Evolutionary conservation across 2,329 filamentous ascomycete species (phyloP).

Genomic region (Orbilia brochopaga): DNA sequence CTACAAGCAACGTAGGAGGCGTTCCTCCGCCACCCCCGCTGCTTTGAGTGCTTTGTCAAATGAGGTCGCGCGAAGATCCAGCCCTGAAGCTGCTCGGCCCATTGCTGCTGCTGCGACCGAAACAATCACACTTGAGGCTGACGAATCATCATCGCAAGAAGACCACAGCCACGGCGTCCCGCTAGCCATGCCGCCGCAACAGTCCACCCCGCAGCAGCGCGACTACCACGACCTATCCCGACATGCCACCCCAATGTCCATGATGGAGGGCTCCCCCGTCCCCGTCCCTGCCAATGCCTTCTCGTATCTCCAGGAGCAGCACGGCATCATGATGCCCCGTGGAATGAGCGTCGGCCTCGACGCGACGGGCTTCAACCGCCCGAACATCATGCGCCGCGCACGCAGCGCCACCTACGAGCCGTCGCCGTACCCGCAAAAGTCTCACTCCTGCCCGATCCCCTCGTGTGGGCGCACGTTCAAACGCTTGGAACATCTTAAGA

Average conservation of each 20-base stretch:
- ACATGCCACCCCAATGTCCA: conserved; percentile 83
- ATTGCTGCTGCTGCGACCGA: conserved; percentile 88
- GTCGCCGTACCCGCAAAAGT: conserved; percentile 95
- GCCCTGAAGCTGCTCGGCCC: conserved; percentile 81
- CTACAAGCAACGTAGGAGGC: conserved; percentile 94
- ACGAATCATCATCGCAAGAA: conserved; percentile 58
- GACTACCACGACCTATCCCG: conserved; percentile 83
- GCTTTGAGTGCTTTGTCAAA: conserved; percentile 73
- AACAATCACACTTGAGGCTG: conserved; percentile 58
- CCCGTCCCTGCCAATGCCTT: conserved; percentile 74
- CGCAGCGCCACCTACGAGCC: conserved; percentile 97
- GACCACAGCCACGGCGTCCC: conserved; percentile 51
- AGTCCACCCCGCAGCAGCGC: conserved; percentile 72
- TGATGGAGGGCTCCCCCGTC: conserved; percentile 77
- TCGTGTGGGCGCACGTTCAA: conserved; percentile 98
- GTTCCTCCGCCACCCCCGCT: conserved; percentile 83
- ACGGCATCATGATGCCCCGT: conserved; percentile 60
- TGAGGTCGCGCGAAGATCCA: conserved; percentile 62
- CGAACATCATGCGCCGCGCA: conserved; percentile 82
- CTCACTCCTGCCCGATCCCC: conserved; percentile 98
- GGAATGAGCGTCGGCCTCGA: conserved; percentile 56
- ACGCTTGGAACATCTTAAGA: conserved; percentile 97
- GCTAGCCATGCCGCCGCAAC: conserved; percentile 58
- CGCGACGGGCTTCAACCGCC: conserved; percentile 66
- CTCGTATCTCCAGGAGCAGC: conserved; percentile 70